Percentiles rank a stretch among this genome's conserved stretches.
phyloP scores from a whole-genome alignment of 2,329 filamentous ascomycete genomes.

The Aureobasidium sp. region DNA sequence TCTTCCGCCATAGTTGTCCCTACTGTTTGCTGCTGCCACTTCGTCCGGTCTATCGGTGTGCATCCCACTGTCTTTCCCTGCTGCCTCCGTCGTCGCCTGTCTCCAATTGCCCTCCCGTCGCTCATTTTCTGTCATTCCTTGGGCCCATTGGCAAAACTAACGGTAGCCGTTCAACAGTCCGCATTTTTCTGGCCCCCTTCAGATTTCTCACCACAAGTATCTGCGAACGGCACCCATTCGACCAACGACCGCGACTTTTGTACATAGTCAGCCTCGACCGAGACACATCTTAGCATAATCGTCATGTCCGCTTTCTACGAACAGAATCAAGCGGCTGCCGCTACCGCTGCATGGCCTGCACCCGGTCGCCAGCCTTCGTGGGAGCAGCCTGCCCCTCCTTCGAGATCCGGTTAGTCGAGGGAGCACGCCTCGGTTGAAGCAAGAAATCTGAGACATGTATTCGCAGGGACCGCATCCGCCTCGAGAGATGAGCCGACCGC shows the following conservation, averaged over 20 bases:
- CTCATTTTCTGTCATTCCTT: constrained; percentile 11
- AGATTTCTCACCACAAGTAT: constrained; percentile 10
- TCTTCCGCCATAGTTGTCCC: constrained; percentile 14
- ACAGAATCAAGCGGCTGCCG: constrained; percentile 6
- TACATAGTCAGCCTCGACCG: constrained; percentile 10
- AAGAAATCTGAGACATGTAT: constrained; percentile 23
- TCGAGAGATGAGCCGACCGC: constrained; percentile 64
- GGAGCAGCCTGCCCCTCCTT: constrained; percentile 66
- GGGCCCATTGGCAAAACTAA: constrained; percentile 12
- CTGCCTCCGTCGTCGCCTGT: constrained; percentile 7
- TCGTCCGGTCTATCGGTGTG: constrained; percentile 7
- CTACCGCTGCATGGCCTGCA: constrained; percentile 35
- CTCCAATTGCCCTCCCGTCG: constrained; percentile 11
- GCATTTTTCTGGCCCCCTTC: constrained; percentile 12
- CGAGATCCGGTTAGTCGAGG: constrained; percentile 57
- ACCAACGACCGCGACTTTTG: not conserved
- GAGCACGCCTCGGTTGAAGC: not conserved
- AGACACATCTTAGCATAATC: constrained; percentile 3
- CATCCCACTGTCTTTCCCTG: constrained; percentile 5
- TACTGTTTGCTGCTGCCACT: constrained; percentile 6
- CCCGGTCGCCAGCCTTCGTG: constrained; percentile 59
- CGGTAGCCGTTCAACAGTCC: constrained; percentile 14
- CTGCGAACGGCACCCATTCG: constrained; percentile 6
- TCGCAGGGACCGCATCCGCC: constrained; percentile 65
- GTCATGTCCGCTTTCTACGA: constrained; percentile 18